A percentile compares a stretch with the other conserved stretches of the same genome.
phyloP scores from a whole-genome alignment of 2,329 filamentous ascomycete genomes.

The Cryphonectria parasitica region DNA sequence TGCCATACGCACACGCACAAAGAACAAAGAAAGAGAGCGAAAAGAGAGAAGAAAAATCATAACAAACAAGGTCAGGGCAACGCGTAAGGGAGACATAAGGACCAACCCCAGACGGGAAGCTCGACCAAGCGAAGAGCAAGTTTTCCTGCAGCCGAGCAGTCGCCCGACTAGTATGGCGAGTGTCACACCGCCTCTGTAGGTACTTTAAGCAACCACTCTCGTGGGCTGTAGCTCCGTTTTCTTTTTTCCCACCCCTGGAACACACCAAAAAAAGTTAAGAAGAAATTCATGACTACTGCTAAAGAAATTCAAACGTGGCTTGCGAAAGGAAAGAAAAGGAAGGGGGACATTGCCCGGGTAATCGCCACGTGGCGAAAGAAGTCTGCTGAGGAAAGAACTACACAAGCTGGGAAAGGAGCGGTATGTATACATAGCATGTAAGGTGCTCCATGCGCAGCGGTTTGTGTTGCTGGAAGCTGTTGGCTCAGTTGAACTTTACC shows the following conservation, averaged over 20 bases:
- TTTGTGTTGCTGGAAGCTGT: not conserved
- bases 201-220: not conserved
- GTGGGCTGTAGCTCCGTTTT: not conserved
- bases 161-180: not conserved
- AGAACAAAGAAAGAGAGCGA: too few relatives aligned
- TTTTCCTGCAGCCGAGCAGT: not conserved
- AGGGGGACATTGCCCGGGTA: not conserved
- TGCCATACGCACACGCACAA: too few relatives aligned
- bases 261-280: not conserved
- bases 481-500: not conserved
- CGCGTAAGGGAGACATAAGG: not conserved
- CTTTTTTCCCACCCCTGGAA: not conserved
- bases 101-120: not conserved
- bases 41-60: not conserved
- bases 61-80: not conserved
- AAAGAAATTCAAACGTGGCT: not conserved
- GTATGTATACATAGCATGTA: not conserved
- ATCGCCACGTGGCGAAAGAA: not conserved
- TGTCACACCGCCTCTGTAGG: not conserved
- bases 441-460: not conserved
- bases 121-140: not conserved
- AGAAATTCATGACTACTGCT: not conserved
- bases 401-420: not conserved
- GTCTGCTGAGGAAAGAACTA: not conserved
- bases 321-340: not conserved